phyloP scores from a whole-genome alignment of 208 protist genomes.

The Leishmania tarentolae region DNA sequence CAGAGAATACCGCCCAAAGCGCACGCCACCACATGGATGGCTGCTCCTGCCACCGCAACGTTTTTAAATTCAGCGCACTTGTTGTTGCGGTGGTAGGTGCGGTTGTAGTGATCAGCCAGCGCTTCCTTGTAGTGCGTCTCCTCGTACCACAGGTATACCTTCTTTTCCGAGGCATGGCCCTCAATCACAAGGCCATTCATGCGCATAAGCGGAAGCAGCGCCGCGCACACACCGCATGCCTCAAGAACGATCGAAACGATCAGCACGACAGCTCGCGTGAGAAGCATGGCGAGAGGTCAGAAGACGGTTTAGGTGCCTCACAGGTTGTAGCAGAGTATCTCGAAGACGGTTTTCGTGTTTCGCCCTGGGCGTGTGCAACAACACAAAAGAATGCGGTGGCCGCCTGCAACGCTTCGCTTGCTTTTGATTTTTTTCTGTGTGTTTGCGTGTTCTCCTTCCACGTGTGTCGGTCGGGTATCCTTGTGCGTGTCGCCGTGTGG shows the following conservation, averaged over 20 bases:
- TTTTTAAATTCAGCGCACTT: constrained; percentile 6
- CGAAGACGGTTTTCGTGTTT: not conserved
- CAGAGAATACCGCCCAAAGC: constrained; percentile 11
- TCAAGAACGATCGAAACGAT: constrained; percentile 26
- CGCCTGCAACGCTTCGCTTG: no score
- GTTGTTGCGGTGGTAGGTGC: constrained; percentile 9
- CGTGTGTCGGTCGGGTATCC: no score
- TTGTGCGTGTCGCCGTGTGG: not conserved
- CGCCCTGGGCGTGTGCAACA: not conserved
- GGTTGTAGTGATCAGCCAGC: not conserved
- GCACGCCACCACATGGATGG: constrained; percentile 20
- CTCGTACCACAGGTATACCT: constrained; percentile 24
- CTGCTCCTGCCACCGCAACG: constrained; percentile 3
- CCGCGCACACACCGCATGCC: constrained; percentile 23
- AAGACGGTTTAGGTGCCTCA: not conserved
- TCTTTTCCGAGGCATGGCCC: constrained; percentile 2
- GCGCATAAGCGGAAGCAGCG: constrained; percentile 31
- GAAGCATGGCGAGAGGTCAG: not conserved
- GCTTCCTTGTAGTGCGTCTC: constrained; percentile 14
- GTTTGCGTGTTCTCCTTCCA: not conserved
- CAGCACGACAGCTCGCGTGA: constrained; percentile 16
- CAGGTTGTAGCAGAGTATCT: not conserved
- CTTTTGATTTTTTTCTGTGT: not conserved
- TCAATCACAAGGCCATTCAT: not conserved
- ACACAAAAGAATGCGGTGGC: no score